These are phyloP conservation scores for Aspergillus viridinutans DNA, from an alignment of 2,329 filamentous ascomycete species.

Conservation along the genomic window DNA sequence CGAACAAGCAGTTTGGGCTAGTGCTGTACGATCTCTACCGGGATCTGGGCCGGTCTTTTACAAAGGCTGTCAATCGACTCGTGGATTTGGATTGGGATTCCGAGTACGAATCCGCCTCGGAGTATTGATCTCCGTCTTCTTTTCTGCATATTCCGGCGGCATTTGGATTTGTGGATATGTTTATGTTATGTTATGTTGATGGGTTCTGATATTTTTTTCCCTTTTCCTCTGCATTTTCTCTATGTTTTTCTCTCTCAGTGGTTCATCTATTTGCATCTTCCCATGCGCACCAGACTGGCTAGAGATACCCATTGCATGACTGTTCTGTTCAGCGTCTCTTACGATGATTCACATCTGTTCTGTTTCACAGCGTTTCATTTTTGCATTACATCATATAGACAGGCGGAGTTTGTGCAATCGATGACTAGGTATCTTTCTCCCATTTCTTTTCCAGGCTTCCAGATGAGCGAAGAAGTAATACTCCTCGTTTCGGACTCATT, in stretches of 20 bases:
- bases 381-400: conserved; percentile 5
- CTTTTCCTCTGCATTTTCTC: neutral
- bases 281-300: conserved; percentile 7
- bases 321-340: neutral
- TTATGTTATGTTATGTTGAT: neutral
- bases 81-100: neutral
- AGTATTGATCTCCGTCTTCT: neutral
- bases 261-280: conserved; percentile 1
- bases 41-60: neutral
- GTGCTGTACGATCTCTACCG: neutral
- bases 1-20: neutral
- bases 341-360: neutral
- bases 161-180: neutral
- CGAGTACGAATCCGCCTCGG: neutral
- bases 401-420: neutral
- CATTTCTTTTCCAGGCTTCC: neutral
- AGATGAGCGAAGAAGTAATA: neutral
- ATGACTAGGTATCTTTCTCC: neutral
- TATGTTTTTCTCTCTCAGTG: neutral
- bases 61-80: neutral
- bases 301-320: conserved; percentile 8
- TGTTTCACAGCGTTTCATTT: neutral
- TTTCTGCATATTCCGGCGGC: neutral
- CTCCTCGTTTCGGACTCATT: neutral
- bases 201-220: neutral